Evolutionary conservation across 108 stramenopile genomes (phyloP).

Genomic region (Pinguiococcus pyrenoidosus): DNA sequence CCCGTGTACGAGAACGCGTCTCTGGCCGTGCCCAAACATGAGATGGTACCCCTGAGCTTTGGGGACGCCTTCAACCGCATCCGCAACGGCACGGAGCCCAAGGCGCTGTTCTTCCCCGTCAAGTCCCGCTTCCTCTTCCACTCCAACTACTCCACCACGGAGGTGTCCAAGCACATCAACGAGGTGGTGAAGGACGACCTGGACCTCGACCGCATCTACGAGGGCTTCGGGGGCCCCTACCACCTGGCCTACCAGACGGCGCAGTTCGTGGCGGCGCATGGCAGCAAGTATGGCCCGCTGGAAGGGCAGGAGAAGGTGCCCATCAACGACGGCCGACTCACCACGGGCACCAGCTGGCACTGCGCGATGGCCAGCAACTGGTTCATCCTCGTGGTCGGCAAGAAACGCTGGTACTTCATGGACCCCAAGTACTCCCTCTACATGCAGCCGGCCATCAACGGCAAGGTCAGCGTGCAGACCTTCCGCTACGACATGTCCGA

Average conservation of each 20-base stretch:
- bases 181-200: not conserved
- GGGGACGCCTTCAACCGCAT: not conserved
- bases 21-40: too few species aligned
- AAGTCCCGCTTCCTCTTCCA: constrained; percentile 7
- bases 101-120: constrained; percentile 12
- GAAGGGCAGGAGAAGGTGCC: too few species aligned
- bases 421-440: not conserved
- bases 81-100: not conserved
- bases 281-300: too few species aligned
- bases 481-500: not conserved
- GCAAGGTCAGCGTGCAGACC: not conserved
- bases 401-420: constrained; percentile 5
- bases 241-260: not conserved
- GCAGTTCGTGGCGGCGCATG: not conserved
- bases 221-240: not conserved
- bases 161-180: not conserved
- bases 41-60: not conserved
- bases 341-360: too few species aligned
- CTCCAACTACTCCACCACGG: not conserved
- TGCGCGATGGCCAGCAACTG: constrained; percentile 5
- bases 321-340: too few species aligned
- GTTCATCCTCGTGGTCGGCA: constrained; percentile 1
- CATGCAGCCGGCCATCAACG: not conserved
- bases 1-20: constrained; percentile 1
- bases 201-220: not conserved